Conservation (phyloP, 352 stramenopile genomes). For the Stephanocyclus meneghinianus region DNA sequence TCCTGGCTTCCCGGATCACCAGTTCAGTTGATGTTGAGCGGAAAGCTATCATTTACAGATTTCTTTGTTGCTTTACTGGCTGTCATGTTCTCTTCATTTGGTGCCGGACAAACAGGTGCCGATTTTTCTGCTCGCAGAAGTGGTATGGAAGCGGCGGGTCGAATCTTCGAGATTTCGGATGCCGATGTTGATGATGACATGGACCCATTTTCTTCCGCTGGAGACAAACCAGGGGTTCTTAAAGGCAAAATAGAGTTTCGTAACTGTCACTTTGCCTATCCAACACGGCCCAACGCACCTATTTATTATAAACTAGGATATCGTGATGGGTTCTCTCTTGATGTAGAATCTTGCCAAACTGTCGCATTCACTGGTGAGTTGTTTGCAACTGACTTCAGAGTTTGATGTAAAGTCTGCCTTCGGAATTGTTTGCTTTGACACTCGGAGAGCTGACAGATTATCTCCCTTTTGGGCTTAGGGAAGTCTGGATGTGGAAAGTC, state of each 20-base stretch:
- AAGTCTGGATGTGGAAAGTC: slow-evolving; percentile 77
- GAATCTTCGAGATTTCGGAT: slow-evolving; percentile 36
- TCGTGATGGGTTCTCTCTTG: slow-evolving; percentile 84
- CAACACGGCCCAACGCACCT: slow-evolving; percentile 79
- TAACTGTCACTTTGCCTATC: slow-evolving; percentile 90
- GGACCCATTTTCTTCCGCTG: slow-evolving; percentile 52
- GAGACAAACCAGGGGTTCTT: slow-evolving; percentile 55
- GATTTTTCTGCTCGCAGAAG: slow-evolving; percentile 32
- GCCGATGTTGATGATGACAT: slow-evolving; percentile 46
- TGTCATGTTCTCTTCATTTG: slow-evolving; percentile 36
- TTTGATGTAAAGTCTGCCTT: too few relatives aligned
- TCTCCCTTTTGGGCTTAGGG: too few relatives aligned
- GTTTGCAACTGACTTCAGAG: too few relatives aligned
- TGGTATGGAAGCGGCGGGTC: slow-evolving; percentile 39
- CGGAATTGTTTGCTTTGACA: too few relatives aligned
- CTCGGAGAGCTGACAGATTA: too few relatives aligned
- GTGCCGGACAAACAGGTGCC: slow-evolving; percentile 28
- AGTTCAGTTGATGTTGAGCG: slow-evolving; percentile 29
- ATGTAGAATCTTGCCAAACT: slow-evolving; percentile 65
- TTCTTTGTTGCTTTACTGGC: slow-evolving; percentile 29
- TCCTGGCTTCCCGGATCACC: too few relatives aligned
- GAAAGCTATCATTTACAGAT: slow-evolving; percentile 32
- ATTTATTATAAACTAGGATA: slow-evolving; percentile 72
- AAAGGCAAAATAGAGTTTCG: slow-evolving; percentile 85
- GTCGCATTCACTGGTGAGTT: slow-evolving; percentile 77